Evolutionary conservation across 2,329 filamentous ascomycete genomes (phyloP), one percentile per base, ranked within the genome.

Genomic region (Colletotrichum costaricense): DNA sequence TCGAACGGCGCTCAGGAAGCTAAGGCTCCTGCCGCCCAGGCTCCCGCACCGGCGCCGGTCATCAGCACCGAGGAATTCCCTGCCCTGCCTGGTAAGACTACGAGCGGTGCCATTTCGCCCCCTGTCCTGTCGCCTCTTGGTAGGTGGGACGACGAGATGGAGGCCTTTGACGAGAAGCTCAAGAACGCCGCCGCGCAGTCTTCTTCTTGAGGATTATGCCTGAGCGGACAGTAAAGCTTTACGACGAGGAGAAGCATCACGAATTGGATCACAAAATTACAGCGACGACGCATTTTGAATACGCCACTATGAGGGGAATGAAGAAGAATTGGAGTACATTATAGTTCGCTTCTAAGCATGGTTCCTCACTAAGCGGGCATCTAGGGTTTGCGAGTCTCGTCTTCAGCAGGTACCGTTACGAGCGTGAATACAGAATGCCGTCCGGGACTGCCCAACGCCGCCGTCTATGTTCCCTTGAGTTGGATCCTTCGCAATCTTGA

Each of bases 91-190:
- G 69, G 69, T 16, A 60, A 56, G 19, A 9, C 56, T 16, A 35
- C 49, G n/a, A 22, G 16, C 4, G 68, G 57, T 12, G 72, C 73
- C 4, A 24, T 28, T 30, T 55, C 73, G 24, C 74, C 81, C n/a
- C 79, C 81, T 67, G 78, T 84, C 19, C 56, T 82, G 1, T 83
- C 84, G 6, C 81, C 84, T 8, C 81, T 81, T 0, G 85, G 81
- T 12, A 83, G 87, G 67, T 91, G 89, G 89, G 89, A 88, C 63
- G 89, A 91, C 46, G 89, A 91, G 80, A 88, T 91, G 84, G 87
- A 87, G 62, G 86, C 83, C 5, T 80, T 87, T 14, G 87, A 89
- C 30, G 84, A 72, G 52, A 76, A 67, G 49, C 54, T 65, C 22
- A 66, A 70, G 60, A 57, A 60, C 33, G 54, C 56, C 35, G 66